Conservation (phyloP, 129 eudicot species). For the Artemisia argyi region DNA sequence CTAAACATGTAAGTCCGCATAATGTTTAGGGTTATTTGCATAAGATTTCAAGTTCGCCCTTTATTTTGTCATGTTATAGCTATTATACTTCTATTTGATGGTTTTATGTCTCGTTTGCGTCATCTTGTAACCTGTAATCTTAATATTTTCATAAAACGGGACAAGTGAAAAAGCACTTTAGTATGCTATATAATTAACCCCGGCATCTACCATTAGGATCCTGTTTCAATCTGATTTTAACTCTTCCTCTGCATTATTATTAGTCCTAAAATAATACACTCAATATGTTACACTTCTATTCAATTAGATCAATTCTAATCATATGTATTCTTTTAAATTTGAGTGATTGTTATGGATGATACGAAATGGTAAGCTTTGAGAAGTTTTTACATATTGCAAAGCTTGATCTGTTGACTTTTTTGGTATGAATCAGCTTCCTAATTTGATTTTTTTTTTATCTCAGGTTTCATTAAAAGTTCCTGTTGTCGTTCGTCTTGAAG, state of each 20-base stretch:
- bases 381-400: too few species aligned
- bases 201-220: background rate
- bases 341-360: background rate
- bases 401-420: too few species aligned
- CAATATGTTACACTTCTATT: background rate
- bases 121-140: too few species aligned
- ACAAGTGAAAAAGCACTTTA: too few species aligned
- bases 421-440: background rate
- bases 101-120: too few species aligned
- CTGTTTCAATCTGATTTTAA: background rate
- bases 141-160: too few species aligned
- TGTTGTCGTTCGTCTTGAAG: constrained; percentile 93
- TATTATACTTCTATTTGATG: too few species aligned
- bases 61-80: too few species aligned
- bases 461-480: constrained; percentile 94
- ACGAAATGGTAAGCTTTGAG: too few species aligned
- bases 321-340: background rate
- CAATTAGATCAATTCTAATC: background rate
- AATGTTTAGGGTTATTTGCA: too few species aligned
- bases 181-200: too few species aligned
- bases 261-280: background rate
- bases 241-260: background rate
- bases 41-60: too few species aligned
- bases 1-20: constrained; percentile 60
- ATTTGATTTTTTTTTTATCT: constrained; percentile 13